Conservation (phyloP, 2,329 filamentous ascomycete genomes). For the Colletotrichum limetticola region DNA sequence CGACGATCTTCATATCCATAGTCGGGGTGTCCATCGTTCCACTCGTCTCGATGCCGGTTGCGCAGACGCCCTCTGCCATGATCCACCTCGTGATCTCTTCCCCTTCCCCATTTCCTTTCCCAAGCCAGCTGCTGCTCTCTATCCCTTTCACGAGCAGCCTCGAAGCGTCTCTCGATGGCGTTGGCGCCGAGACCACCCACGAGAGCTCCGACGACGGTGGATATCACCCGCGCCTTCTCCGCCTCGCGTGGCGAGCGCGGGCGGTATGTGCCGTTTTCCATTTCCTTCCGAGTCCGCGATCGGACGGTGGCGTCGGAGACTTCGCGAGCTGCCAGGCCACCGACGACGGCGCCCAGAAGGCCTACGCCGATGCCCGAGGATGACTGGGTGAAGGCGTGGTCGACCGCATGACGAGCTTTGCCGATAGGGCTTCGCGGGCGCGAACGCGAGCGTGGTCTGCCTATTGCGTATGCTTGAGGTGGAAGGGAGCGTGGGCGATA, state of each 20-base stretch:
- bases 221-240: conserved; percentile 51
- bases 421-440: conserved; percentile 47
- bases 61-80: conserved; percentile 37
- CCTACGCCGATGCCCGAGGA: conserved; percentile 61
- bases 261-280: conserved; percentile 22
- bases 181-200: conserved; percentile 67
- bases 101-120: conserved; percentile 45
- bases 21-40: conserved; percentile 38
- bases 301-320: conserved; percentile 54
- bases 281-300: conserved; percentile 37
- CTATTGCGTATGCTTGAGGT: conserved; percentile 18
- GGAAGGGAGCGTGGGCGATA: conserved; percentile 36
- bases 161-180: conserved; percentile 56
- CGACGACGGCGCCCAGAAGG: conserved; percentile 64
- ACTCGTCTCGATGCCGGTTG: conserved; percentile 38
- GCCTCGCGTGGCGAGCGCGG: conserved; percentile 36
- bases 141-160: conserved; percentile 48
- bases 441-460: conserved; percentile 39
- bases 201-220: conserved; percentile 64
- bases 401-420: conserved; percentile 53
- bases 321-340: conserved; percentile 63
- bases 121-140: conserved; percentile 45
- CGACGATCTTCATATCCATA: conserved; percentile 40
- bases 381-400: conserved; percentile 60
- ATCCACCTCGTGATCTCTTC: conserved; percentile 28